Percentiles rank a stretch among this genome's conserved stretches.
Conservation (phyloP, 192 early-diverging fungal species). For the Backusella liffmaniae region DNA sequence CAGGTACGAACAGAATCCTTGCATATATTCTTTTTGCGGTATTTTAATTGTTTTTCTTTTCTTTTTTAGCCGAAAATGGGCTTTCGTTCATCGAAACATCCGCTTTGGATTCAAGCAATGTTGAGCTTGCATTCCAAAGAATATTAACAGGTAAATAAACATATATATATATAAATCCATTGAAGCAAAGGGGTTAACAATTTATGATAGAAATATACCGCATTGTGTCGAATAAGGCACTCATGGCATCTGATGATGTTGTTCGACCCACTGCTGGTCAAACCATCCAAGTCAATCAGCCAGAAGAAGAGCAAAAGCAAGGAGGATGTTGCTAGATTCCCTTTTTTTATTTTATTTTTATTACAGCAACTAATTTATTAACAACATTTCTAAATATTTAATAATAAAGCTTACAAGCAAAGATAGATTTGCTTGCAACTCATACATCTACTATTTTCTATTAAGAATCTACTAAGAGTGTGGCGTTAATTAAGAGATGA, state of each 20-base stretch:
- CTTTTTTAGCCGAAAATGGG: constrained; percentile 23
- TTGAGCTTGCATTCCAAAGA: constrained; percentile 95
- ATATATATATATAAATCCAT: not conserved
- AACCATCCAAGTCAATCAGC: constrained; percentile 66
- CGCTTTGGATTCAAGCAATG: constrained; percentile 95
- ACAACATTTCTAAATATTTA: not conserved
- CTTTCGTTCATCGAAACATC: constrained; percentile 99
- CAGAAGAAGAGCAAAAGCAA: constrained; percentile 56
- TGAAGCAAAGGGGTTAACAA: not conserved
- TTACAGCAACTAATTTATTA: not conserved
- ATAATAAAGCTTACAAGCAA: not conserved
- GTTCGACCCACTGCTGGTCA: constrained; percentile 68
- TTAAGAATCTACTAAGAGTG: not conserved
- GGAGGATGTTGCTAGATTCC: constrained; percentile 62
- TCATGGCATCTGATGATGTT: constrained; percentile 76
- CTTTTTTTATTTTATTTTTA: not conserved
- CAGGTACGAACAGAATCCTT: constrained; percentile 48
- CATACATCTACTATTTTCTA: not conserved
- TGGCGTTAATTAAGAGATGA: not conserved
- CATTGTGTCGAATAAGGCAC: constrained; percentile 95
- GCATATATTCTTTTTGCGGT: constrained; percentile 61
- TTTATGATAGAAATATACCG: constrained; percentile 82
- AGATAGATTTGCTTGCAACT: not conserved
- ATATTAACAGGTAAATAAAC: constrained; percentile 80
- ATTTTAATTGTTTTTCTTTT: not conserved